phyloP scores from a whole-genome alignment of 768 basidiomycete genomes.

The Calocera cornea region DNA sequence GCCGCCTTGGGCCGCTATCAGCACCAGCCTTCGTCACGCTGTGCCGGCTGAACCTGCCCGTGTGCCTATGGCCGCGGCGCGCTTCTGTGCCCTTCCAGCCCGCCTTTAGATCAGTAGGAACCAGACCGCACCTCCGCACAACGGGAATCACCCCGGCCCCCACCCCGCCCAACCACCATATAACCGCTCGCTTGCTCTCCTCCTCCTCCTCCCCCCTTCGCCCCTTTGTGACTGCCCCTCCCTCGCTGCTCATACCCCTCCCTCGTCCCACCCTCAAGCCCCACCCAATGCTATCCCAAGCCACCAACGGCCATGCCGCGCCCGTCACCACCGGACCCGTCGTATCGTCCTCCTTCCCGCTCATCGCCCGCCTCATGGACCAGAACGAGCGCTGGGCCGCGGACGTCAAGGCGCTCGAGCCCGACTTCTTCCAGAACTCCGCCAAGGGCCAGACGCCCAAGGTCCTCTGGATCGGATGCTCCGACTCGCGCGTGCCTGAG shows the following conservation, averaged over 20 bases:
- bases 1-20: too few species aligned
- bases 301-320: neutral
- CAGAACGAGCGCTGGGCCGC: slow-evolving; percentile 59
- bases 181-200: neutral
- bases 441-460: slow-evolving; percentile 57
- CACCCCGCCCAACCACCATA: neutral
- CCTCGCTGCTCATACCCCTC: neutral
- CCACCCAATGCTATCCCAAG: neutral
- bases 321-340: neutral
- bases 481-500: slow-evolving; percentile 78
- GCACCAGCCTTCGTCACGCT: too few species aligned
- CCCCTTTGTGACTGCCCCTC: neutral
- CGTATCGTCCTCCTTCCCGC: slow-evolving; percentile 21
- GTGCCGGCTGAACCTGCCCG: too few species aligned
- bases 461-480: slow-evolving; percentile 67
- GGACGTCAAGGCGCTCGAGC: slow-evolving; percentile 40
- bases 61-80: too few species aligned
- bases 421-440: slow-evolving; percentile 47
- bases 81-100: too few species aligned
- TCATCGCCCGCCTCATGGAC: slow-evolving; percentile 29
- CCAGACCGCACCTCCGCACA: too few species aligned
- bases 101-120: too few species aligned
- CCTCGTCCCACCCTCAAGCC: neutral
- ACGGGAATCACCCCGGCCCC: neutral
- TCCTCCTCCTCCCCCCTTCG: neutral